A percentile compares a stretch with the other conserved stretches of the same genome.
Conservation (phyloP, 2,329 filamentous ascomycete species). For the Exutisphaerella laricina region DNA sequence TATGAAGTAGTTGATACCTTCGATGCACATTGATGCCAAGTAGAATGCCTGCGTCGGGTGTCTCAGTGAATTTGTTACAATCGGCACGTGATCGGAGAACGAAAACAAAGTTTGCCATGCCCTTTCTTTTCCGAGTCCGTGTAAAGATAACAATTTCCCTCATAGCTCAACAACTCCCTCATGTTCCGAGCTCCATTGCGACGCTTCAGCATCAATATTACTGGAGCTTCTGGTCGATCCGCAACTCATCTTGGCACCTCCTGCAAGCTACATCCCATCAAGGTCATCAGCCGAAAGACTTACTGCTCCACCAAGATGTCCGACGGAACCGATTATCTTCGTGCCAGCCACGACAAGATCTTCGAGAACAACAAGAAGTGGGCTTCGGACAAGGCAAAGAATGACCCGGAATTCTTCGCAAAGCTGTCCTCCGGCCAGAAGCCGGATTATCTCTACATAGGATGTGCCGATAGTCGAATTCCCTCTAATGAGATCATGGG, state of each 20-base stretch:
- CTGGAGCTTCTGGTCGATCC: background rate
- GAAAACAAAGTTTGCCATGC: no score
- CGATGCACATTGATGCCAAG: no score
- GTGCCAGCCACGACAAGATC: slow-evolving; percentile 27
- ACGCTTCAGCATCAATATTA: background rate
- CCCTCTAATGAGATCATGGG: slow-evolving; percentile 75
- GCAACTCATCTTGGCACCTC: background rate
- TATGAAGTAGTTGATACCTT: no score
- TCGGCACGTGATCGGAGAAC: no score
- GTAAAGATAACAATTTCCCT: no score
- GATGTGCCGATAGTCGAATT: slow-evolving; percentile 76
- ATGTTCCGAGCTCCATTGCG: slow-evolving; percentile 1
- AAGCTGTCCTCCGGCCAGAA: slow-evolving; percentile 61
- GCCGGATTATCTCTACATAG: slow-evolving; percentile 69
- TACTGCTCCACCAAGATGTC: slow-evolving; percentile 13
- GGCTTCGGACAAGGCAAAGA: slow-evolving; percentile 58
- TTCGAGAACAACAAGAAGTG: slow-evolving; percentile 64
- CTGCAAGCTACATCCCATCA: slow-evolving; percentile 7
- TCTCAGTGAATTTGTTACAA: no score
- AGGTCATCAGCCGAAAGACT: slow-evolving; percentile 7
- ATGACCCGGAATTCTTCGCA: slow-evolving; percentile 65
- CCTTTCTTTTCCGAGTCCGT: no score
- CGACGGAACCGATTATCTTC: slow-evolving; percentile 10
- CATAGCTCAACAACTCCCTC: no score
- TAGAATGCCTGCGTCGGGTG: no score